Percentiles rank a stretch among this genome's conserved stretches.
Evolutionary conservation across 352 stramenopile species (phyloP).

Genomic region (Phytopythium litorale): DNA sequence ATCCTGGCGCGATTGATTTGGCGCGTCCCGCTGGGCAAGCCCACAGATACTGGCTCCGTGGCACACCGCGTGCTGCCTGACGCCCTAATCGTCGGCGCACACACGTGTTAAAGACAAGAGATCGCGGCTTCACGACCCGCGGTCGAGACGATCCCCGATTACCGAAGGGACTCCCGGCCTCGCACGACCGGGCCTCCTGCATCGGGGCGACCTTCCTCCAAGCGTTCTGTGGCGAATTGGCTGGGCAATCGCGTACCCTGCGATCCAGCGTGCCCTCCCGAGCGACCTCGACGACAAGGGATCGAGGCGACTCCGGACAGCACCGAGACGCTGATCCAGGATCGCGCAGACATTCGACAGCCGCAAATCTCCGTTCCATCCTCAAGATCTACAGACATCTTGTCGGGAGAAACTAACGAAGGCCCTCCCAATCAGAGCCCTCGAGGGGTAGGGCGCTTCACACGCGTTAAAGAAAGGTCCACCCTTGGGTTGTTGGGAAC

Average conservation of each 20-base stretch:
- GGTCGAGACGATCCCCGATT: neutral
- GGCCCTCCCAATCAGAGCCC: too few species aligned
- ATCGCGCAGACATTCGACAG: neutral
- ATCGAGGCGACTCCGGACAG: too few species aligned
- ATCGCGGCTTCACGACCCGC: neutral
- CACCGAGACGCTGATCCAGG: neutral
- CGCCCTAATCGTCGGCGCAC: neutral
- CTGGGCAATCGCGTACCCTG: slow-evolving; percentile 1
- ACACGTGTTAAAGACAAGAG: slow-evolving; percentile 1
- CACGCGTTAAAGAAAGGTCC: too few species aligned
- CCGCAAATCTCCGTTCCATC: too few species aligned
- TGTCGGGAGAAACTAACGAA: too few species aligned
- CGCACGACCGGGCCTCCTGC: neutral
- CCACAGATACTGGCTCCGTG: neutral
- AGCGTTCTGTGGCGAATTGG: neutral
- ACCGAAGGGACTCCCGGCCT: neutral
- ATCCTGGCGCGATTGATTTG: neutral
- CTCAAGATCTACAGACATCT: too few species aligned
- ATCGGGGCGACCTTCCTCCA: neutral
- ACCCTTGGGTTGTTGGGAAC: too few species aligned
- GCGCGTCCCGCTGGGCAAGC: slow-evolving; percentile 1
- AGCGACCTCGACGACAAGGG: neutral
- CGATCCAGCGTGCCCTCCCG: neutral
- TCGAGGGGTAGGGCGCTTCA: too few species aligned
- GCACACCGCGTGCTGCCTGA: neutral